Conservation (phyloP, 2,329 filamentous ascomycete species). For the Parasarocladium wereldwijsianum region DNA sequence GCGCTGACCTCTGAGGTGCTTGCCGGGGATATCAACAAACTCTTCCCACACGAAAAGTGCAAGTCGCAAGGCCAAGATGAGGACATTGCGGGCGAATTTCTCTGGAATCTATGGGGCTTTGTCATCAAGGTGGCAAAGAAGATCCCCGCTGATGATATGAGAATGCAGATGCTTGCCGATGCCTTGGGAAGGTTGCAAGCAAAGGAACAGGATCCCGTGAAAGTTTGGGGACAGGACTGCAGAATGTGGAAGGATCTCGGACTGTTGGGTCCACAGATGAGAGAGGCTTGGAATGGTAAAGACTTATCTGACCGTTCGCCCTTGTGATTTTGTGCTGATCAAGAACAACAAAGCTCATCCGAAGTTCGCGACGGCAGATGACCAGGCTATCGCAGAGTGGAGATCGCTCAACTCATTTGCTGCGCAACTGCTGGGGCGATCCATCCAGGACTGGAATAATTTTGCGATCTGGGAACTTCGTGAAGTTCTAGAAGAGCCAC, state of each 20-base stretch:
- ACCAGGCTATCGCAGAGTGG: slow-evolving; percentile 11
- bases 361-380: slow-evolving; percentile 11
- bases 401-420: slow-evolving; percentile 18
- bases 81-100: slow-evolving; percentile 9
- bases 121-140: slow-evolving; percentile 11
- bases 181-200: slow-evolving; percentile 10
- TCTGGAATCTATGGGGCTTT: slow-evolving; percentile 16
- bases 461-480: slow-evolving; percentile 17
- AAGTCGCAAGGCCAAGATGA: slow-evolving; percentile 8
- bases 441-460: slow-evolving; percentile 12
- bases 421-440: slow-evolving; percentile 14
- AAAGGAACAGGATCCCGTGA: slow-evolving; percentile 10
- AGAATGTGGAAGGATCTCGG: slow-evolving; percentile 16
- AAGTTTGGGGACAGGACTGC: slow-evolving; percentile 13
- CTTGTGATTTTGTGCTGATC: not conserved
- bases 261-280: slow-evolving; percentile 15
- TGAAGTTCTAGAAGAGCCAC: slow-evolving; percentile 12
- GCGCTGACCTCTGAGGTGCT: slow-evolving; percentile 9
- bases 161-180: slow-evolving; percentile 11
- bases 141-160: slow-evolving; percentile 13
- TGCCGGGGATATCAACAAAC: slow-evolving; percentile 12
- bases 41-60: slow-evolving; percentile 9
- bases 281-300: slow-evolving; percentile 16
- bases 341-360: slow-evolving; percentile 9
- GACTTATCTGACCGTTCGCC: slow-evolving; percentile 1